Conservation (phyloP, 176 grass and related monocot species). For the Oryza brachyantha region DNA sequence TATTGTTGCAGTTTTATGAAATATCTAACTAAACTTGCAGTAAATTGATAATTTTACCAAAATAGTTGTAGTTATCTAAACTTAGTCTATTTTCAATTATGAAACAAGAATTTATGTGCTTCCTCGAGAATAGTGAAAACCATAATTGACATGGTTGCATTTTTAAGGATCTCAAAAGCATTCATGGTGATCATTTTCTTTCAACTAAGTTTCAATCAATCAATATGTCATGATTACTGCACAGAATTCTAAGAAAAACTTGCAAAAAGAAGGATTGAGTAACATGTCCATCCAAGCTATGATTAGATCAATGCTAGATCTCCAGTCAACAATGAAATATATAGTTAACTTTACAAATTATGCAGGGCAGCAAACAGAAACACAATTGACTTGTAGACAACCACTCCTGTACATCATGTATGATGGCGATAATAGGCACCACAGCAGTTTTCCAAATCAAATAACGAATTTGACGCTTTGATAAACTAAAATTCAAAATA, state of each 20-base stretch:
- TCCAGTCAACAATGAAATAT: not conserved
- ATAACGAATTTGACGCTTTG: too few species aligned
- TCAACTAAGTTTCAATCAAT: not conserved
- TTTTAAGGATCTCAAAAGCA: not conserved
- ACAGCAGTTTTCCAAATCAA: too few species aligned
- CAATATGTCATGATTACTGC: not conserved
- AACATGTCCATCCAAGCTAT: constrained; percentile 4
- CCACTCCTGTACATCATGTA: not conserved
- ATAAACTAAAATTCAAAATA: too few species aligned
- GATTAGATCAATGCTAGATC: not conserved
- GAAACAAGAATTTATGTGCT: not conserved
- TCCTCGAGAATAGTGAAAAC: constrained; percentile 1
- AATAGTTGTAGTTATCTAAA: too few species aligned
- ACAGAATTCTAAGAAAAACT: not conserved
- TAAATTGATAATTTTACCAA: too few species aligned
- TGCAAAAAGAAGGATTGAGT: constrained; percentile 1
- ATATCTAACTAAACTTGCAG: too few species aligned
- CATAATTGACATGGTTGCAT: not conserved
- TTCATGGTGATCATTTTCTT: not conserved
- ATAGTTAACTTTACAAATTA: not conserved
- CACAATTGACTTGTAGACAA: not conserved
- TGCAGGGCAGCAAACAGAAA: not conserved
- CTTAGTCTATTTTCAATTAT: not conserved
- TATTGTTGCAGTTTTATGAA: too few species aligned
- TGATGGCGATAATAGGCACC: too few species aligned